Conservation (phyloP, 2,329 filamentous ascomycete genomes). For the Claviceps monticola region DNA sequence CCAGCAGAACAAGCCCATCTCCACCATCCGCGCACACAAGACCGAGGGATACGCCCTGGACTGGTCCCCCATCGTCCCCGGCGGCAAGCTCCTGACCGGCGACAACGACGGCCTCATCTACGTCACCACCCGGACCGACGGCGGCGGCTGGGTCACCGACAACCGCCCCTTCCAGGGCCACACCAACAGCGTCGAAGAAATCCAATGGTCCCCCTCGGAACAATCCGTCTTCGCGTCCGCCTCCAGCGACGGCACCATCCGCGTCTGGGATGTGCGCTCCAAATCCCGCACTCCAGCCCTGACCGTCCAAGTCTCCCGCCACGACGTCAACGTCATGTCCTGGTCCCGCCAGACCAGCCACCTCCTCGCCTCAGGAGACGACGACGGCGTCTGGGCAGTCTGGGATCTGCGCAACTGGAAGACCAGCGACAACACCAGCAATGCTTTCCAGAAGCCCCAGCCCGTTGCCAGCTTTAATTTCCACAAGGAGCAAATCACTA, state of each 20-base stretch:
- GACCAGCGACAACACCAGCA: conserved; percentile 23
- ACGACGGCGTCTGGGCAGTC: conserved; percentile 87
- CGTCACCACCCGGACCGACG: conserved; percentile 71
- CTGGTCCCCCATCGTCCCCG: conserved; percentile 69
- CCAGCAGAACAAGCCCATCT: conserved; percentile 77
- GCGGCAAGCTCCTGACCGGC: conserved; percentile 79
- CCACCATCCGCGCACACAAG: conserved; percentile 82
- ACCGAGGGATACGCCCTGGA: conserved; percentile 92
- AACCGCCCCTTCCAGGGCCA: conserved; percentile 74
- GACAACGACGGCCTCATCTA: conserved; percentile 88
- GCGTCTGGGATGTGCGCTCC: conserved; percentile 88
- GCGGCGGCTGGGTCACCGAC: conserved; percentile 81
- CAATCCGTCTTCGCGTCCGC: conserved; percentile 88
- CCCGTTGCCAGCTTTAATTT: conserved; percentile 91
- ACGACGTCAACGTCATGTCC: conserved; percentile 91
- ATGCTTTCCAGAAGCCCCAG: conserved; percentile 35
- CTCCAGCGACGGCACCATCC: conserved; percentile 85
- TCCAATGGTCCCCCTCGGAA: conserved; percentile 94
- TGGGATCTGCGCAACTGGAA: conserved; percentile 98
- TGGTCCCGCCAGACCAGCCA: conserved; percentile 86
- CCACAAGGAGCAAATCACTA: conserved; percentile 93
- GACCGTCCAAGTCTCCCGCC: conserved; percentile 67
- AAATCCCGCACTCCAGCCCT: conserved; percentile 83
- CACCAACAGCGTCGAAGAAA: conserved; percentile 73
- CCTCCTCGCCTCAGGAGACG: conserved; percentile 80